Evolutionary conservation across 164 flowering plant genomes (phyloP).

Genomic region (Umbilicus rupestris): DNA sequence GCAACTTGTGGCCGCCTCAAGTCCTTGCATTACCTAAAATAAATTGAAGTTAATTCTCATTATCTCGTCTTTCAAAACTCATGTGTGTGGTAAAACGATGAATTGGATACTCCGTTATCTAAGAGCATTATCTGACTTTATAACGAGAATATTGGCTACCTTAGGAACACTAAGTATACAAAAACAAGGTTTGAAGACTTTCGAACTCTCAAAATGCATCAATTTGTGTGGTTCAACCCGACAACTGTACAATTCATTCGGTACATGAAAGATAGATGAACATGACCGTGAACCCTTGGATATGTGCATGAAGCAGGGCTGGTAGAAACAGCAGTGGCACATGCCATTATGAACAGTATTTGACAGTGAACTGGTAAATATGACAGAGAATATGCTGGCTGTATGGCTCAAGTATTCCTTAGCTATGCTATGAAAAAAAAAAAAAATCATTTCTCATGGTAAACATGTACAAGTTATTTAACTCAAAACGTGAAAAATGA

Average conservation of each 20-base stretch:
- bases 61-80: not conserved
- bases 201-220: not conserved
- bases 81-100: not conserved
- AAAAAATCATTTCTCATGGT: too few relatives aligned
- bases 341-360: not conserved
- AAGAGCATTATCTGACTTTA: not conserved
- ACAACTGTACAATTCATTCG: not conserved
- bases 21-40: constrained; percentile 81
- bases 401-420: not conserved
- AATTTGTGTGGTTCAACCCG: not conserved
- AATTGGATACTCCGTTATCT: not conserved
- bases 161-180: not conserved
- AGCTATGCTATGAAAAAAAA: too few relatives aligned
- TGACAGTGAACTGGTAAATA: not conserved
- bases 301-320: not conserved
- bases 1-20: constrained; percentile 76
- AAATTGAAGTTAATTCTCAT: not conserved
- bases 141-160: not conserved
- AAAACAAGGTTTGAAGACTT: not conserved
- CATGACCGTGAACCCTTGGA: not conserved
- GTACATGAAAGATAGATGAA: not conserved
- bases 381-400: not conserved
- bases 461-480: not conserved
- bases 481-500: not conserved
- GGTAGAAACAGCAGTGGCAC: not conserved